Percentiles rank a stretch among this genome's conserved stretches.
Evolutionary conservation across 2,329 filamentous ascomycete genomes (phyloP).

Genomic region (Aspergillus pseudoterreus): DNA sequence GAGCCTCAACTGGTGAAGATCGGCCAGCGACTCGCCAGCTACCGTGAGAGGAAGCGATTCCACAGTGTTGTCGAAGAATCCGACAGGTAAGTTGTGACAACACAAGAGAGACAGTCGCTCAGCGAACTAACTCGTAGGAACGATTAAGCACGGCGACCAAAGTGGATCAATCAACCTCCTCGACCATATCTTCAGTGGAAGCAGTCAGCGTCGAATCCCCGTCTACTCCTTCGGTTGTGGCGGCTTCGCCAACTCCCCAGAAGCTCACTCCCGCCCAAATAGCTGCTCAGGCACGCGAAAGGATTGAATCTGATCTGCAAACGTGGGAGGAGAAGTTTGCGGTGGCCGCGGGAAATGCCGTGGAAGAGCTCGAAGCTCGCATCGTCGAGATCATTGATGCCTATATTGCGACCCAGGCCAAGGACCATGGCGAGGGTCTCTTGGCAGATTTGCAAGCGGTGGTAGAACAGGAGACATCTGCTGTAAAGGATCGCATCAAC

Average conservation of each 20-base stretch:
- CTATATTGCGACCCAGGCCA: slow-evolving; percentile 64
- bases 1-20: slow-evolving; percentile 94
- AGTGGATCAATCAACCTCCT: slow-evolving; percentile 15
- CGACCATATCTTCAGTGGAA: slow-evolving; percentile 18
- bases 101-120: too few species aligned
- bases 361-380: slow-evolving; percentile 62
- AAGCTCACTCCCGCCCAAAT: slow-evolving; percentile 44
- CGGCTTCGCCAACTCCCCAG: slow-evolving; percentile 23
- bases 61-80: slow-evolving; percentile 56
- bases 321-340: slow-evolving; percentile 88
- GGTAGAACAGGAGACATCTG: slow-evolving; percentile 59
- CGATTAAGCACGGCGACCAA: slow-evolving; percentile 16
- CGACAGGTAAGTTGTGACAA: slow-evolving; percentile 38
- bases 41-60: slow-evolving; percentile 58
- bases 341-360: slow-evolving; percentile 77
- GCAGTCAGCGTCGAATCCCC: slow-evolving; percentile 15
- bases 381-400: slow-evolving; percentile 68
- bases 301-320: slow-evolving; percentile 72
- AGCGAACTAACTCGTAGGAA: slow-evolving; percentile 8
- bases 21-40: slow-evolving; percentile 74
- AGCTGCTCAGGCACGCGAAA: slow-evolving; percentile 50
- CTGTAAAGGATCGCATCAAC: slow-evolving; percentile 66
- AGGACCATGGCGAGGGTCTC: slow-evolving; percentile 43
- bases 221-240: slow-evolving; percentile 22
- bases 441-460: slow-evolving; percentile 66